Evolutionary conservation across 106 monocot genomes (phyloP).

Genomic region (Xerophyta viscosa): DNA sequence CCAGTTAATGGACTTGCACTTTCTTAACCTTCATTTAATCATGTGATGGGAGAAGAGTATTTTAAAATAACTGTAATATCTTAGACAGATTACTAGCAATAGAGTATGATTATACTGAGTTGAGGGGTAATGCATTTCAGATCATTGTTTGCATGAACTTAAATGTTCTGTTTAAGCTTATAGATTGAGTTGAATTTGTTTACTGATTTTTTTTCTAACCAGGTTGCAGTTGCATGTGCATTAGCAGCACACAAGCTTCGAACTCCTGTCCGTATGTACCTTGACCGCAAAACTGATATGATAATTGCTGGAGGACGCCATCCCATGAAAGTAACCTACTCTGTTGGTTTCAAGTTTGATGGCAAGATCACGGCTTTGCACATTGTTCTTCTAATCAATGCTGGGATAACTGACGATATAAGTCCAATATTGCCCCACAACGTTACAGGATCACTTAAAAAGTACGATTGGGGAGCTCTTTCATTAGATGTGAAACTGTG

Average conservation of each 20-base stretch:
- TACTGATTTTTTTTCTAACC: not conserved
- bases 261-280: constrained; percentile 69
- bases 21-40: too few species aligned
- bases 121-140: too few species aligned
- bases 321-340: constrained; percentile 72
- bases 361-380: constrained; percentile 85
- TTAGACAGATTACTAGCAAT: too few species aligned
- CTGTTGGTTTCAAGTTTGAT: constrained; percentile 61
- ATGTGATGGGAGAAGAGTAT: too few species aligned
- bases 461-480: constrained; percentile 82
- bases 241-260: constrained; percentile 67
- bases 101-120: too few species aligned
- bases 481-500: constrained; percentile 66
- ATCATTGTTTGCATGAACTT: too few species aligned
- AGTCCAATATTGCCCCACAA: constrained; percentile 39
- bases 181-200: not conserved
- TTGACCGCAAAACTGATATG: constrained; percentile 92
- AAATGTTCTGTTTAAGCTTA: too few species aligned
- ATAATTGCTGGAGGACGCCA: constrained; percentile 73
- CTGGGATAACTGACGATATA: constrained; percentile 52
- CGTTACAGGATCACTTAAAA: constrained; percentile 49
- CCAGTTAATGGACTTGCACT: too few species aligned
- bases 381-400: constrained; percentile 59
- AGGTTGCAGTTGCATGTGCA: constrained; percentile 80
- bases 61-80: too few species aligned